phyloP scores from a whole-genome alignment of 2,329 filamentous ascomycete species.

The Aspergillus oerlinghausenensis region DNA sequence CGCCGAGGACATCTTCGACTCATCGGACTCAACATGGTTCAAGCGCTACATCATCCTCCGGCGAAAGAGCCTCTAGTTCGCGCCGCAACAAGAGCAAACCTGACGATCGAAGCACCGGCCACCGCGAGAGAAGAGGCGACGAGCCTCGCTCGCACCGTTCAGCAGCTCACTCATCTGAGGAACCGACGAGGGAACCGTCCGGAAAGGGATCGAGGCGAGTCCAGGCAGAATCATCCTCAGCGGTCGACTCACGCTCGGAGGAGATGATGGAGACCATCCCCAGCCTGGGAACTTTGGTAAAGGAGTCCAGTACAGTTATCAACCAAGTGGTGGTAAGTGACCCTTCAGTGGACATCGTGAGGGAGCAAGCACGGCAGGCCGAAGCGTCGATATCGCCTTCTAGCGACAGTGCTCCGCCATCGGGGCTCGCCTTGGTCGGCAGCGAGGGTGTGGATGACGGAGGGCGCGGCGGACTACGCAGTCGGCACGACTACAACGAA shows the following conservation, averaged over 20 bases:
- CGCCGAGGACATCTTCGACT: slow-evolving; percentile 76
- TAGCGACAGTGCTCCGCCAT: slow-evolving; percentile 42
- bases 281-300: slow-evolving; percentile 57
- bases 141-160: slow-evolving; percentile 42
- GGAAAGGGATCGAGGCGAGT: slow-evolving; percentile 40
- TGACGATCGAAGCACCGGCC: slow-evolving; percentile 38
- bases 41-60: slow-evolving; percentile 31
- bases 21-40: slow-evolving; percentile 46
- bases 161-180: slow-evolving; percentile 44
- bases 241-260: slow-evolving; percentile 29
- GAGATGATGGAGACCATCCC: slow-evolving; percentile 51
- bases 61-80: slow-evolving; percentile 37
- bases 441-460: slow-evolving; percentile 48
- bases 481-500: slow-evolving; percentile 54
- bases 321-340: slow-evolving; percentile 73
- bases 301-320: slow-evolving; percentile 74
- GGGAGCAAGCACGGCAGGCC: slow-evolving; percentile 65
- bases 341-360: slow-evolving; percentile 66
- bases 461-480: slow-evolving; percentile 31
- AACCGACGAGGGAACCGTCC: slow-evolving; percentile 36
- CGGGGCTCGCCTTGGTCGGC: slow-evolving; percentile 47
- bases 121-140: slow-evolving; percentile 39
- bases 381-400: slow-evolving; percentile 50
- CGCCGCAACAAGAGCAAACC: slow-evolving; percentile 36
- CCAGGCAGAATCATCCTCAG: slow-evolving; percentile 28